A percentile compares a stretch with the other conserved stretches of the same genome.
These are phyloP conservation scores for Fusarium penzigii DNA, from an alignment of 2,329 filamentous ascomycete genomes.

Conservation along the genomic window DNA sequence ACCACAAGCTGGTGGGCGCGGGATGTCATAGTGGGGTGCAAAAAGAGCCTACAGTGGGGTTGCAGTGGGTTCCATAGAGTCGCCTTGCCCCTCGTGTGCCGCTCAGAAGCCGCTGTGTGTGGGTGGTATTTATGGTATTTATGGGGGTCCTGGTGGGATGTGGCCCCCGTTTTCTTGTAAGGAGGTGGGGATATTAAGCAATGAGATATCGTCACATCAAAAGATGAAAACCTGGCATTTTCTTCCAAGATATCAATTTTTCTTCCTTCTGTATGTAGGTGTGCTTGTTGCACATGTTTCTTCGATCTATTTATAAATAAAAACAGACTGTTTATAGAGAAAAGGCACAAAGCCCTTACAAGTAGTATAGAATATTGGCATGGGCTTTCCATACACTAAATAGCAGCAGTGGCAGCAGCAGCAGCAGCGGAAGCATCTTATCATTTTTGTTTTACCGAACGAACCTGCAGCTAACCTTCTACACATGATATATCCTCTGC, in stretches of 20 bases:
- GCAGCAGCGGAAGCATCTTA: too few species aligned
- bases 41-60: background rate
- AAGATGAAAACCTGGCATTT: background rate
- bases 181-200: conserved; percentile 10
- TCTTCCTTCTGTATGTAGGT: conserved; percentile 1
- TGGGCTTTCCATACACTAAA: background rate
- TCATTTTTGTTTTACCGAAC: conserved; percentile 11
- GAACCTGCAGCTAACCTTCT: conserved; percentile 16
- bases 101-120: background rate
- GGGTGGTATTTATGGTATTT: background rate
- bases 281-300: too few species aligned
- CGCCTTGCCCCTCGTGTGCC: background rate
- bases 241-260: background rate
- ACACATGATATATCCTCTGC: background rate
- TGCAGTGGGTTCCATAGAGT: background rate
- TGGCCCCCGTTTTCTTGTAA: background rate
- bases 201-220: conserved; percentile 21
- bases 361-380: too few species aligned
- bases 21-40: conserved; percentile 24
- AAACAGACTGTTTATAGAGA: too few species aligned
- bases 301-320: too few species aligned
- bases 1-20: conserved; percentile 9
- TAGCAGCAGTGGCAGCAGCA: conserved; percentile 3
- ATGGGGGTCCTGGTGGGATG: conserved; percentile 5
- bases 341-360: too few species aligned